Evolutionary conservation across 768 basidiomycete genomes (phyloP).

Genomic region (Piloderma croceum): DNA sequence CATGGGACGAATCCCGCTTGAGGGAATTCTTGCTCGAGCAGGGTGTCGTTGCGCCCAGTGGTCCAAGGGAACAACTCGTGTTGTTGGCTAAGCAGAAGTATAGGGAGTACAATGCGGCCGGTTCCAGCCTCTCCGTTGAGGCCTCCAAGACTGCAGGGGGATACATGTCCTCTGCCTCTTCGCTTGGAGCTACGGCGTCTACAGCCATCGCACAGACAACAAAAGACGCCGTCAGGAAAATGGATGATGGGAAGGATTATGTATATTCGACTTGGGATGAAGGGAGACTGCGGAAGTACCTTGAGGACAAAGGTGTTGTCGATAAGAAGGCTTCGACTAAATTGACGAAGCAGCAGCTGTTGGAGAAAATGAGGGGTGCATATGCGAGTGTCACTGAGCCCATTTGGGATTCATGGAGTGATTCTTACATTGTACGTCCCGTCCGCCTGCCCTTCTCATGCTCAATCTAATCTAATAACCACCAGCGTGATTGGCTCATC

Average conservation of each 20-base stretch:
- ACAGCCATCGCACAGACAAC: conserved; percentile 49
- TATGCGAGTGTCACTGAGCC: conserved; percentile 61
- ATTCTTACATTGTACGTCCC: conserved; percentile 65
- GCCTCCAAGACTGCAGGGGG: conserved; percentile 38
- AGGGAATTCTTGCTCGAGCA: conserved; percentile 83
- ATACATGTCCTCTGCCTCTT: conserved; percentile 16
- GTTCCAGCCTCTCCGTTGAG: conserved; percentile 46
- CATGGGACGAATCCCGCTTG: conserved; percentile 80
- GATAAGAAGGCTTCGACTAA: conserved; percentile 56
- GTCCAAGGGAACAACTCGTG: conserved; percentile 74
- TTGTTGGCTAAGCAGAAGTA: conserved; percentile 72
- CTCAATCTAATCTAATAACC: background rate
- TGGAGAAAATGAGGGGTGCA: conserved; percentile 60
- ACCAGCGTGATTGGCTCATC: conserved; percentile 78
- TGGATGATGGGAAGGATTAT: conserved; percentile 81
- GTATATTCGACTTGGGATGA: conserved; percentile 90
- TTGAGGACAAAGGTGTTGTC: conserved; percentile 69
- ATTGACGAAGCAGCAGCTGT: conserved; percentile 62
- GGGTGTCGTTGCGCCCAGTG: conserved; percentile 78
- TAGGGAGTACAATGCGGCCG: conserved; percentile 52
- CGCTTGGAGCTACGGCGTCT: conserved; percentile 34
- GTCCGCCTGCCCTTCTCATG: background rate
- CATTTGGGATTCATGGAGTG: conserved; percentile 82
- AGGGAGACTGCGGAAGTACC: conserved; percentile 60
- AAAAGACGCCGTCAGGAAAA: conserved; percentile 37